Conservation (phyloP, 2,329 filamentous ascomycete species). For the Microthyrium microscopicum region DNA sequence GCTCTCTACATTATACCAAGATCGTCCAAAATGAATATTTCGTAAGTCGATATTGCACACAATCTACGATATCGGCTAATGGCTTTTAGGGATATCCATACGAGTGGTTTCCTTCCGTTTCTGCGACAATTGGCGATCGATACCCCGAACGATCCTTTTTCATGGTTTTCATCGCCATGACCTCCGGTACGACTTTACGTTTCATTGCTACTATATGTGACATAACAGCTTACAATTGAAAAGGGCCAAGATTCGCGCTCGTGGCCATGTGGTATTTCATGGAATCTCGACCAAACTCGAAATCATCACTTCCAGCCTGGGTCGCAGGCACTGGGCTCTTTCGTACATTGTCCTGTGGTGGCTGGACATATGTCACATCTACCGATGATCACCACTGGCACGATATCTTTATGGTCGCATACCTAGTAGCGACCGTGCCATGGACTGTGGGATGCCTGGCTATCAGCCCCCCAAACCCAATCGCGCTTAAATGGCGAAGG, state of each 20-base stretch:
- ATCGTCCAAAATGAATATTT: slow-evolving; percentile 97
- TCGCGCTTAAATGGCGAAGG: slow-evolving; percentile 77
- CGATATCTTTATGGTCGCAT: slow-evolving; percentile 98
- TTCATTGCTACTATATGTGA: neutral
- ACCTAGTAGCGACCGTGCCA: slow-evolving; percentile 81
- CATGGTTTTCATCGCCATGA: slow-evolving; percentile 92
- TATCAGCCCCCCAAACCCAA: slow-evolving; percentile 69
- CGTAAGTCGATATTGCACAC: slow-evolving; percentile 20
- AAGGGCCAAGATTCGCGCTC: slow-evolving; percentile 77
- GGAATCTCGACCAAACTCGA: slow-evolving; percentile 41
- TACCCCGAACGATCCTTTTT: slow-evolving; percentile 96
- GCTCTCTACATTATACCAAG: slow-evolving; percentile 78
- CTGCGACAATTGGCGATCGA: slow-evolving; percentile 89
- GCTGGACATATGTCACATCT: slow-evolving; percentile 97
- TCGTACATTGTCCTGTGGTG: slow-evolving; percentile 83
- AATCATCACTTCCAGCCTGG: slow-evolving; percentile 63
- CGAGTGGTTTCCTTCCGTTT: slow-evolving; percentile 95
- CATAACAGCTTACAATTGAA: too few species aligned
- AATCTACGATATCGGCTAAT: slow-evolving; percentile 10
- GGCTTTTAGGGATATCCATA: slow-evolving; percentile 40
- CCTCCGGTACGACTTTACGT: slow-evolving; percentile 53
- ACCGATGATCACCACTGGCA: slow-evolving; percentile 98
- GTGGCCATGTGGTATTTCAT: slow-evolving; percentile 86
- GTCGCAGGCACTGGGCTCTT: slow-evolving; percentile 67
- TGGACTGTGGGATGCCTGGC: slow-evolving; percentile 88